Evolutionary conservation across 192 early-diverging fungal species (phyloP).

Genomic region (Coemansia sp.): DNA sequence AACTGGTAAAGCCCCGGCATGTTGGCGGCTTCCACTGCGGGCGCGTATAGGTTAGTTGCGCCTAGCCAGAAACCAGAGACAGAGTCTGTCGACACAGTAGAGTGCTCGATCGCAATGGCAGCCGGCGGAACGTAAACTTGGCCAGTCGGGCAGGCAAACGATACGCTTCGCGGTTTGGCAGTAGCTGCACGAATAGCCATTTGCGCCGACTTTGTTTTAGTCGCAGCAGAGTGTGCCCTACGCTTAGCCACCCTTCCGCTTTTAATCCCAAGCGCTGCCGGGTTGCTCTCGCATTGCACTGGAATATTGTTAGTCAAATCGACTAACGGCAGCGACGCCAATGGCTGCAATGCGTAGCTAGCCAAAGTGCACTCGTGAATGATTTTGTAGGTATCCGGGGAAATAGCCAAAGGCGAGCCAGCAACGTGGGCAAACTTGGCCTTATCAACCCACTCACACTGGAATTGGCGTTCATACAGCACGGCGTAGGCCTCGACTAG

Average conservation of each 20-base stretch:
- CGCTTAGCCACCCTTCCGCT: slow-evolving; percentile 21
- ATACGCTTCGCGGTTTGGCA: slow-evolving; percentile 30
- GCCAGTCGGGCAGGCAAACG: slow-evolving; percentile 4
- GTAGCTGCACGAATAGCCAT: neutral
- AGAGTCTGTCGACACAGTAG: neutral
- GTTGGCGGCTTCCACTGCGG: neutral
- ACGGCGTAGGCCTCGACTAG: slow-evolving; percentile 21
- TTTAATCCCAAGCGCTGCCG: neutral
- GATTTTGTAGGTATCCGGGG: slow-evolving; percentile 11
- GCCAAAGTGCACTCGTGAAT: slow-evolving; percentile 23
- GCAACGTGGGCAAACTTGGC: slow-evolving; percentile 20
- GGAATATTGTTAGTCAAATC: neutral
- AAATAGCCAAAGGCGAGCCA: slow-evolving; percentile 1
- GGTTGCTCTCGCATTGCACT: neutral
- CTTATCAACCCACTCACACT: slow-evolving; percentile 19
- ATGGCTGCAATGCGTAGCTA: neutral
- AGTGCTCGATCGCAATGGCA: neutral
- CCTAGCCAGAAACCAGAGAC: neutral
- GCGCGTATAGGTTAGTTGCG: neutral
- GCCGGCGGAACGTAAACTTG: neutral
- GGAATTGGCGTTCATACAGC: slow-evolving; percentile 11
- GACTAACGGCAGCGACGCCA: neutral
- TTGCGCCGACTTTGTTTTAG: slow-evolving; percentile 7
- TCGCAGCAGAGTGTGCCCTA: slow-evolving; percentile 17
- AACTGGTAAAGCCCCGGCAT: neutral